phyloP scores from a whole-genome alignment of 441 rosid genomes.

The Mallotus repandus region DNA sequence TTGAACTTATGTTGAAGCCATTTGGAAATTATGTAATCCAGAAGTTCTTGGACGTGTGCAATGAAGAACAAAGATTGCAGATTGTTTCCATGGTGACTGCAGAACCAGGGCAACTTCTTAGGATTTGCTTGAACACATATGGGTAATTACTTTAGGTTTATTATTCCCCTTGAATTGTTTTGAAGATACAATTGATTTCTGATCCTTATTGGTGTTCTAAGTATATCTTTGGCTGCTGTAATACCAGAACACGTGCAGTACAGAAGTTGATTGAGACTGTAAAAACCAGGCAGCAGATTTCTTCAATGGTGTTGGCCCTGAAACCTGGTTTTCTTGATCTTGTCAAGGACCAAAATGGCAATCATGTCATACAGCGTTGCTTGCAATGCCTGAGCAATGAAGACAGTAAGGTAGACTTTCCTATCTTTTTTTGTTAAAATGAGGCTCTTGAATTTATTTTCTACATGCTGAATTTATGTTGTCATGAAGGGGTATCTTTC shows the following conservation, averaged over 20 bases:
- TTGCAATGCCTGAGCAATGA: slow-evolving; percentile 52
- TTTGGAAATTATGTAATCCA: slow-evolving; percentile 83
- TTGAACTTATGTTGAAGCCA: slow-evolving; percentile 65
- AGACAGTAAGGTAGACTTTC: slow-evolving; percentile 54
- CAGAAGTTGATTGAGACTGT: slow-evolving; percentile 79
- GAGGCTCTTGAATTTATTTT: neutral
- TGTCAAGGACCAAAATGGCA: slow-evolving; percentile 71
- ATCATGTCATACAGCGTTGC: slow-evolving; percentile 81
- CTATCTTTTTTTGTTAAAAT: neutral
- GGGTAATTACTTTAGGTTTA: slow-evolving; percentile 49
- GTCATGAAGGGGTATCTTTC: neutral
- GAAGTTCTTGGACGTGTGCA: slow-evolving; percentile 63
- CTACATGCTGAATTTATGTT: neutral
- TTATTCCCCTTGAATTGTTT: neutral
- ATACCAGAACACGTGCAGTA: slow-evolving; percentile 69
- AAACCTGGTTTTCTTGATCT: slow-evolving; percentile 66
- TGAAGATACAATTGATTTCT: neutral
- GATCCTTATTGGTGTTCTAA: neutral
- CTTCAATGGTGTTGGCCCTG: slow-evolving; percentile 45
- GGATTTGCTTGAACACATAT: slow-evolving; percentile 63
- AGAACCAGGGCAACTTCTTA: slow-evolving; percentile 51
- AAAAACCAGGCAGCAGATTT: slow-evolving; percentile 57
- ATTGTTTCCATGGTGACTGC: slow-evolving; percentile 48
- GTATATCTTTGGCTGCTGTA: slow-evolving; percentile 16
- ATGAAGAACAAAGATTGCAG: slow-evolving; percentile 55